Conservation (phyloP, 2,329 filamentous ascomycete genomes). For the Calonectria crousiana region DNA sequence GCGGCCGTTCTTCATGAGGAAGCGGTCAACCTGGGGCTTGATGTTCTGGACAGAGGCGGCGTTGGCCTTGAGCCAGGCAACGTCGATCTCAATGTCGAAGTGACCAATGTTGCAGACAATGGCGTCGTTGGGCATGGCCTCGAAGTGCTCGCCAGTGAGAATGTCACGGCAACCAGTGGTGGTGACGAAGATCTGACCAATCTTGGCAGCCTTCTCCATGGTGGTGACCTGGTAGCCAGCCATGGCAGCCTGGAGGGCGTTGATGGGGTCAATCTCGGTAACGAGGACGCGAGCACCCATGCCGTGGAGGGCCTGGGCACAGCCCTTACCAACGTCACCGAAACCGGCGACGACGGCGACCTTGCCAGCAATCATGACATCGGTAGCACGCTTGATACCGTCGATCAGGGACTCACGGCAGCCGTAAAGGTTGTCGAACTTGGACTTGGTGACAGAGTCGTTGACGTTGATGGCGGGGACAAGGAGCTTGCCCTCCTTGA, state of each 20-base stretch:
- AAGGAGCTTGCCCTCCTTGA: constrained; percentile 90
- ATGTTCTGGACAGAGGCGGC: constrained; percentile 95
- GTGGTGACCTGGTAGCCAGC: constrained; percentile 96
- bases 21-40: constrained; percentile 99
- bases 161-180: constrained; percentile 99
- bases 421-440: constrained; percentile 99
- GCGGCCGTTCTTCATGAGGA: constrained; percentile 90
- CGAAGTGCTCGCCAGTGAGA: constrained; percentile 90
- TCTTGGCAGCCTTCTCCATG: constrained; percentile 93
- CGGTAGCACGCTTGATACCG: constrained; percentile 99
- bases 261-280: constrained; percentile 99
- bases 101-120: constrained; percentile 99
- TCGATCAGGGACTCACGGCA: constrained; percentile 99
- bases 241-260: constrained; percentile 98
- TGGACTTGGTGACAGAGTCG: constrained; percentile 99
- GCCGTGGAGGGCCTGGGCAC: constrained; percentile 92
- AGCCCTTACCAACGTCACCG: constrained; percentile 99
- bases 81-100: constrained; percentile 99
- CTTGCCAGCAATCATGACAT: constrained; percentile 99
- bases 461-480: constrained; percentile 99
- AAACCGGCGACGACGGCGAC: constrained; percentile 96
- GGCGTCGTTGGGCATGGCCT: constrained; percentile 95
- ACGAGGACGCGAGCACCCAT: constrained; percentile 98
- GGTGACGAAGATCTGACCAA: constrained; percentile 98
- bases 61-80: constrained; percentile 99